Evolutionary conservation across 441 rosid species (phyloP), one percentile per base, ranked within the genome.

Genomic region (Adansonia rubrostipa): DNA sequence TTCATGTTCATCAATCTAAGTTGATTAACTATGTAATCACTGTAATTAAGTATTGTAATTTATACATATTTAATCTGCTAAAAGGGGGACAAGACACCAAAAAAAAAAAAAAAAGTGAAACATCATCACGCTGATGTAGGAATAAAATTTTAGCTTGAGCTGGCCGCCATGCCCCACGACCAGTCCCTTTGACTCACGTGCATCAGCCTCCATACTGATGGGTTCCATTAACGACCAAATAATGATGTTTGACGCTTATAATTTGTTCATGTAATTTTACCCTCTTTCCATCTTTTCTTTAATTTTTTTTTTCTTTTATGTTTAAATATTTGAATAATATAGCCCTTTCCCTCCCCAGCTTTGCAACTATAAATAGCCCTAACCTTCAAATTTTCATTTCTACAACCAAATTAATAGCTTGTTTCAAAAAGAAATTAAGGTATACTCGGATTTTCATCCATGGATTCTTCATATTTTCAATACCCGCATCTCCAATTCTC

Each of bases 161-260:
- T 2, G 79, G 92, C 93, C 92, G 92, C 92, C 94, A 83, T 74
- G 68, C 72, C 88, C 89, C 68, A 71, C 62, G 45, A 19, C 74
- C 3, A 28, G 19, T 11, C 14, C 19, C 77, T 86, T 90, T 88
- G 91, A 88, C 92, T 74, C 91, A 87, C 89, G 91, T 88, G 92
- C 81, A 65, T 72, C 28, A 68, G 73, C 61, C 73, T 56, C 33
- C 48, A 42, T 6, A 36, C 40, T 1, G 33, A 50, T 61, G 72
- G 87, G 83, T 72, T 83, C 87, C 86, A 61, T 28, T 67, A 79
- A 84, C 74, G 86, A 85, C 88, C 87, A 54, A 64, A 71, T 47
- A 42, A 74, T 50, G 54, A 15, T 45, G 10, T 44, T 66, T 53
- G 54, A 3, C 13, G 33, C 64, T 64, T 56, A 57, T 45, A 13